Base-by-base conservation (phyloP, 1,139 yeast species). In the Kodamaea sp. region DNA sequence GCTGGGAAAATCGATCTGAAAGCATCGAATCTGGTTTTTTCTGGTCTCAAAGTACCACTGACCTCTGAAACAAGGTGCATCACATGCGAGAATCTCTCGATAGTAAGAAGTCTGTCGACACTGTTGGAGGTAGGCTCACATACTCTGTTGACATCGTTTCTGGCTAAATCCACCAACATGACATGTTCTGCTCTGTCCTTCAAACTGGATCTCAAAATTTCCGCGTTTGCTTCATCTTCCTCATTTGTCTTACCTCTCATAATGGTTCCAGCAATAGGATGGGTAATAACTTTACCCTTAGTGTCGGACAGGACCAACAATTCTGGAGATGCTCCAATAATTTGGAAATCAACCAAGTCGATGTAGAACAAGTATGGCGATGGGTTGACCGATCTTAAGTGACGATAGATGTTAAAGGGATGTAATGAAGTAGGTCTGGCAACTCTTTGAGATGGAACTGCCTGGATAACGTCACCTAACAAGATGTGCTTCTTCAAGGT, bases 151-250 rank as follows among this genome's bases (percentile, higher is more conserved):
- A 92, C 80, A 56, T 92, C 98, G 55, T 92, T 92, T 57, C 98
- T 77, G 4, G 98, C 98, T 55, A 92, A 73, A 61, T 92, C 98
- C 18, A 92, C 98, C 64, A 92, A 78, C 98, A 92, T 92, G 39
- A 92, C 94, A 60, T 92, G 98, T 63, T 92, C 98, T 1, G 98
- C 97, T 34, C 97, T 77, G 60, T 92, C 98, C 58, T 92, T 92
- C 44, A 83, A 66, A 12, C 95, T 85, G n/a, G 80, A 64, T 50
- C 87, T 72, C 47, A 92, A 75, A 37, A 78, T 78, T 15, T 73
- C 71, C 4, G 97, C 97, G 38, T 89, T 73, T 41, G 66, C 67
- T 53, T 90, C 96, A 55, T 92, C 98, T 59, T 92, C 97, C 51
- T 88, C 95, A 15, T 81, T 70, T 8, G 97, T 88, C 52, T 78